Base-by-base conservation (phyloP, 345 rosid species). In the Turritis glabra region DNA sequence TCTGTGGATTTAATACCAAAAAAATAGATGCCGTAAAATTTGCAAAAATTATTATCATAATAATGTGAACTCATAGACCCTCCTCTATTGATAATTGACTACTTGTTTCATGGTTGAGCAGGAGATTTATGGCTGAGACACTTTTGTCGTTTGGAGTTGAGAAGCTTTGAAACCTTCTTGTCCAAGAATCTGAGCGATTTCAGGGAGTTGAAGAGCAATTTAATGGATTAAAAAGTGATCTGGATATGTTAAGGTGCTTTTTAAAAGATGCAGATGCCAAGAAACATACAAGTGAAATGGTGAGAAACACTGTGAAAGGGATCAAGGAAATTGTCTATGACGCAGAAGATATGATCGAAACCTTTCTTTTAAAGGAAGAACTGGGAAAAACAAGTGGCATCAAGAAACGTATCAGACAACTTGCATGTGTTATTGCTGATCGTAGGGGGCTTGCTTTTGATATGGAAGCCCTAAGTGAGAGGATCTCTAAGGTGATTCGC, bases 211-310 rank as follows among this genome's bases (percentile, higher is more conserved):
- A 50, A 12, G 56, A 69, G 5, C 48, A 79, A 32, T 30, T 75
- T 7, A 5, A 17, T 18, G 56, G 29, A 68, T 8, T 80, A 4
- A 65, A 64, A 54, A 53, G 22, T 43, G 79, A 76, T 5, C 37
- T 82, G 1, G 46, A 30, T n/a, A 38, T 44, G 54, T 72, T 79
- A 71, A 70, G 61, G 3, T 65, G 74, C 15, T 79, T 76, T 51
- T 38, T 76, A 32, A 32, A 64, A 73, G 85, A 82, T 54, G 75
- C 75, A 2, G 72, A 73, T 40, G 68, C 74, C 10, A 74, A 65
- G 27, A 79, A 69, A 29, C 73, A 79, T 27, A 38, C 22, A 15
- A 77, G 76, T 3, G 69, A 59, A 21, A 17, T 69, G 15, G 77
- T 77, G 18, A 68, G 38, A 23, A 71, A 57, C 19, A 60, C 66